Evolutionary conservation across 331 rosid genomes (phyloP), one percentile per base, ranked within the genome.

Genomic region (Rhamnella rubrinervis): DNA sequence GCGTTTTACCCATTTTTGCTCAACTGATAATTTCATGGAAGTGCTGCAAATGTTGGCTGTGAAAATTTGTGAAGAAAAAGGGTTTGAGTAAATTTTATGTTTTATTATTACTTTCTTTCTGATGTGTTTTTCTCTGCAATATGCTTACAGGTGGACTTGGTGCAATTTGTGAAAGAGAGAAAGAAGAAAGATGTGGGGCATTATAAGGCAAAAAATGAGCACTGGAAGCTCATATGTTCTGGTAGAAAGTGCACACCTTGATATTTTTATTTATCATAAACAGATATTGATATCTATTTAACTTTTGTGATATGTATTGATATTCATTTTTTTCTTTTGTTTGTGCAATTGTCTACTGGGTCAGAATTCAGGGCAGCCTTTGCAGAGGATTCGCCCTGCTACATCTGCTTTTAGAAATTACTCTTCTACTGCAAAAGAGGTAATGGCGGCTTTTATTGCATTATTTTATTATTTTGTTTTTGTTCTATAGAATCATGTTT

Each of bases 351-450:
- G 40, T 23, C 16, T 31, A 60, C 11, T 23, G 73, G 46, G 19
- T 44, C 40, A 67, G 69, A 41, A 66, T 25, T 67, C 46, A 52
- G 79, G 77, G 63, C 71, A 68, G 70, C 47, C 75, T n/a, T 53
- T 80, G 80, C 88, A 87, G 88, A 71, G 31, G 70, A 66, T 92
- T 77, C 83, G 84, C 23, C 84, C 96, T 31, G 85, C 82, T n/a
- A 77, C 71, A 15, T 80, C 87, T 5, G 81, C 93, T 66, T 41
- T 81, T 38, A 89, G 98, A 74, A 55, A 62, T 50, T 87, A 84
- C 76, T 79, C 98, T 26, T 81, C 97, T 41, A 73, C 90, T 0
- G 85, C 83, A 2, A 95, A 91, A 86, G 86, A 91, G 92, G 98
- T 91, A 75, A 35, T 71, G 17, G 18, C 39, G 18, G 47, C 23